phyloP scores from a whole-genome alignment of 345 rosid species.

The Brassica juncea region DNA sequence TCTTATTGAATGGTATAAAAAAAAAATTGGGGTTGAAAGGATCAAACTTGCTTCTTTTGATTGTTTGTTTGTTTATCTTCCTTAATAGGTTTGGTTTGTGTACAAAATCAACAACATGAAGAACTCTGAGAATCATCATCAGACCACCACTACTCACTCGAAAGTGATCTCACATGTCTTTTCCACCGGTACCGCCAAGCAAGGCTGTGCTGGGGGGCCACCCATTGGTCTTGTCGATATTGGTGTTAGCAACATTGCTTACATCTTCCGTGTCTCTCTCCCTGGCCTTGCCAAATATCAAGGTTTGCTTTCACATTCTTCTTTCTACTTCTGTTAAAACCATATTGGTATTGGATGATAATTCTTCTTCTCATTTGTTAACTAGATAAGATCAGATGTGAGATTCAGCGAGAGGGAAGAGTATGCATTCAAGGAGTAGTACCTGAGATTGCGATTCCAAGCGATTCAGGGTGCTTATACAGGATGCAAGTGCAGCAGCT shows the following conservation, averaged over 20 bases:
- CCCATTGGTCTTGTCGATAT: constrained; percentile 67
- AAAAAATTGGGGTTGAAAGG: not conserved
- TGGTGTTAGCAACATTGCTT: constrained; percentile 63
- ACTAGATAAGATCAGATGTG: constrained; percentile 60
- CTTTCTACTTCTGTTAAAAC: no score
- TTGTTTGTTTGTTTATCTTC: constrained; percentile 5
- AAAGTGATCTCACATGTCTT: constrained; percentile 40
- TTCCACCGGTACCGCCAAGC: constrained; percentile 61
- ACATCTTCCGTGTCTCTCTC: constrained; percentile 65
- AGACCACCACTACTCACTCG: constrained; percentile 8
- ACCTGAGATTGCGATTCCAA: constrained; percentile 41
- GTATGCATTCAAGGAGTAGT: constrained; percentile 59
- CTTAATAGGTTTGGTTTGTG: not conserved
- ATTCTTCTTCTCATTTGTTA: not conserved
- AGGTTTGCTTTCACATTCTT: constrained; percentile 21
- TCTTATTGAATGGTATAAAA: not conserved
- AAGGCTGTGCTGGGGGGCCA: constrained; percentile 55
- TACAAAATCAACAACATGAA: constrained; percentile 22
- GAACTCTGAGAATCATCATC: constrained; percentile 27
- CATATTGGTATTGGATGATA: no score
- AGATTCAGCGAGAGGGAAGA: constrained; percentile 55
- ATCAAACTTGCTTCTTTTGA: not conserved
- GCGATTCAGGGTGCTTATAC: constrained; percentile 39
- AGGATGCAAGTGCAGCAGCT: constrained; percentile 55
- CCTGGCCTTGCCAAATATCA: constrained; percentile 59